Conservation (phyloP, 192 early-diverging fungal genomes). For the Coemansia sp. region DNA sequence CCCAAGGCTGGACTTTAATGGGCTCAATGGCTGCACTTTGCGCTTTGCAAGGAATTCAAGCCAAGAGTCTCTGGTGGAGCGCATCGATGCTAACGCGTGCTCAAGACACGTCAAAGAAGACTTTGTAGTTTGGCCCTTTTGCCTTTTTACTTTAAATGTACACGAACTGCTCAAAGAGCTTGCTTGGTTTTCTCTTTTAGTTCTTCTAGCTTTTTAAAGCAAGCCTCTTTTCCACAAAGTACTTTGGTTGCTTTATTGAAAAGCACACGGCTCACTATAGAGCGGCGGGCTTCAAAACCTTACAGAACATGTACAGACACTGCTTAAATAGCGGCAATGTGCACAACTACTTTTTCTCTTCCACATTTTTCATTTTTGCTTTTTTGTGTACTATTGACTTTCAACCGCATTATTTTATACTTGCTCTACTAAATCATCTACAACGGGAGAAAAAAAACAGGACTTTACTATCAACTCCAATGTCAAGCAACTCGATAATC, state of each 20-base stretch:
- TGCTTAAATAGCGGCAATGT: neutral
- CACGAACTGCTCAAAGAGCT: neutral
- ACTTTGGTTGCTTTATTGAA: neutral
- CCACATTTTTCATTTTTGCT: neutral
- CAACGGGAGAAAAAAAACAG: neutral
- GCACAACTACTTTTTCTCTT: neutral
- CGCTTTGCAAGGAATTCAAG: neutral
- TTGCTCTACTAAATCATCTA: neutral
- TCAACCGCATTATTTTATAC: neutral
- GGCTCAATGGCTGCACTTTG: neutral
- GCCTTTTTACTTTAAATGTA: neutral
- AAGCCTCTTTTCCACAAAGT: neutral
- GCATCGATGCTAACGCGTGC: neutral
- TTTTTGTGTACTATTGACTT: no score
- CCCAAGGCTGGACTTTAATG: neutral
- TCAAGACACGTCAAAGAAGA: slow-evolving; percentile 1
- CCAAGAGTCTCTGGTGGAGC: neutral
- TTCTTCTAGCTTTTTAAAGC: neutral
- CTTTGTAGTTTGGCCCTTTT: neutral
- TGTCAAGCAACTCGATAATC: neutral
- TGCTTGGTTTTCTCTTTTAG: neutral
- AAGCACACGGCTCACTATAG: neutral
- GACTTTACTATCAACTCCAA: neutral
- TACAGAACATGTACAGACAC: neutral
- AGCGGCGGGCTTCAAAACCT: neutral